Evolutionary conservation across 2,329 filamentous ascomycete species (phyloP).

Genomic region (Phoma sp.): DNA sequence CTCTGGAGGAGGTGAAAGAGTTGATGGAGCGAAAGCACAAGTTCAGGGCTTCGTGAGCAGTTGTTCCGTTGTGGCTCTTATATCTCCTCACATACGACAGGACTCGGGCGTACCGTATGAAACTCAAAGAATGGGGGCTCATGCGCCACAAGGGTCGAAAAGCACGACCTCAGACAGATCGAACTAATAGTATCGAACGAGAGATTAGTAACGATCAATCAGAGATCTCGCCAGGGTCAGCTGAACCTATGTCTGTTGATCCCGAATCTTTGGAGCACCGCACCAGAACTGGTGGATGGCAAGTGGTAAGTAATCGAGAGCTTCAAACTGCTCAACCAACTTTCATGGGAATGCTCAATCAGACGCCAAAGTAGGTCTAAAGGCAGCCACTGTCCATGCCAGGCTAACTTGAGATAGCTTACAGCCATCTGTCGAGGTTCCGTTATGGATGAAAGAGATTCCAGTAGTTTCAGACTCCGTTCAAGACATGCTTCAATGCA

Average conservation of each 20-base stretch:
- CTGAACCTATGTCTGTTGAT: conserved; percentile 6
- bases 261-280: conserved; percentile 1
- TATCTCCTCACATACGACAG: conserved; percentile 21
- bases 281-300: conserved; percentile 16
- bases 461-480: conserved; percentile 20
- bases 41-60: conserved; percentile 43
- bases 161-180: not conserved
- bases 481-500: conserved; percentile 37
- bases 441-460: conserved; percentile 21
- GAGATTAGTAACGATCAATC: conserved; percentile 12
- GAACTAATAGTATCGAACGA: not conserved
- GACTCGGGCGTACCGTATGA: conserved; percentile 46
- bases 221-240: conserved; percentile 10
- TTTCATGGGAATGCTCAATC: conserved; percentile 17
- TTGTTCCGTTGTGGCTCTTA: not conserved
- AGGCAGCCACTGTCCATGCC: no score
- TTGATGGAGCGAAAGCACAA: conserved; percentile 42
- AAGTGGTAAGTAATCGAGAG: conserved; percentile 7
- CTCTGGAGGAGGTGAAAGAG: conserved; percentile 40
- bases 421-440: conserved; percentile 16
- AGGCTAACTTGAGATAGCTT: conserved; percentile 17
- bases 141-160: conserved; percentile 27
- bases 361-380: conserved; percentile 16
- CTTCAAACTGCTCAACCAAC: conserved; percentile 14
- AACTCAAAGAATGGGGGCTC: conserved; percentile 45